Base-by-base conservation (phyloP, 208 protist genomes). In the Wallacemonas collosoma region DNA sequence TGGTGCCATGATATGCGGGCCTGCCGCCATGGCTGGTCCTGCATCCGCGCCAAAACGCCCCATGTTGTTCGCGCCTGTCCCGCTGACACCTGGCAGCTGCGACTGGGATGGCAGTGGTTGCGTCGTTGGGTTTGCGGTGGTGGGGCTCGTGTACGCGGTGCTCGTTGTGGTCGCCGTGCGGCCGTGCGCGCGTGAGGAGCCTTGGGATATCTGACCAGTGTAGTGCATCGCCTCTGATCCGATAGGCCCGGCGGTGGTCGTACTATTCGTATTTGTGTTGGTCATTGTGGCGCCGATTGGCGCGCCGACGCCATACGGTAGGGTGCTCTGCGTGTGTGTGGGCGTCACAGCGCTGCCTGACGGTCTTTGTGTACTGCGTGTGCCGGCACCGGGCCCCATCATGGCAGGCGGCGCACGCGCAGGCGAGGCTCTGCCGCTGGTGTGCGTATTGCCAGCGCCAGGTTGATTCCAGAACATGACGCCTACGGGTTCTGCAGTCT, bases 121-220 rank as follows among this genome's bases (percentile, higher is more conserved):
- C n/a, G 14, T 26, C 36, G 60, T 12, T 6, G 60, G 60, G n/a
- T 65, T 65, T 0, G 72, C 53, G 0, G 57, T 70, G 41, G 76
- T 56, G 40, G 75, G 60, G 71, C 73, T 82, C 11, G 68, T 78
- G 57, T 79, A 77, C 1, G 78, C 72, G 15, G 81, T 75, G 12
- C 36, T 71, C 47, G 73, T 79, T 51, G 68, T 82, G 3, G 81
- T 75, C 41, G 6, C 60, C 6, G 41, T n/a, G 0, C 81, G 77
- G 11, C 73, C 73, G 70, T 77, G 73, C 40, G 73, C 81, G 26
- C 73, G 77, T 8, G 60, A 65, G 8, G 56, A 50, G 45, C 45
- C 45, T 12, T 50, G 45, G 8, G 45, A 43, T 7, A 35, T 3
- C 56, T 3, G 35, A 3, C 38, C 38, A 6, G 56, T 3, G 60